Percentiles rank a stretch among this genome's conserved stretches.
phyloP scores from a whole-genome alignment of 2,329 filamentous ascomycete species.

The Claviceps sp. region DNA sequence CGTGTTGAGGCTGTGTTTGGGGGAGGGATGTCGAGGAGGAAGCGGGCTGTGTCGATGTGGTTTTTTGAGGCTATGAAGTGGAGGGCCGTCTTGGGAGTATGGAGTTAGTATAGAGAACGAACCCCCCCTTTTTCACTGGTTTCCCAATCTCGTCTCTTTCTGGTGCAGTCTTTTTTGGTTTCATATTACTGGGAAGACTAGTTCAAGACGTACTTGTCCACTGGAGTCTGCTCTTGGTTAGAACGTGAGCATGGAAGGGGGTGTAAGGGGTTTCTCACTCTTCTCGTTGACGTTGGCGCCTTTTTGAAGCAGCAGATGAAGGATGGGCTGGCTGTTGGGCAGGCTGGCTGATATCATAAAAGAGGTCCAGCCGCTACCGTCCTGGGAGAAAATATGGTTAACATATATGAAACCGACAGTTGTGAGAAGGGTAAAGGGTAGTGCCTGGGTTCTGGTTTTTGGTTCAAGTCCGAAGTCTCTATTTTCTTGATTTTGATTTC shows the following conservation, averaged over 20 bases:
- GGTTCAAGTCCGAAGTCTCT: too few relatives aligned
- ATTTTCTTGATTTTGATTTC: background rate
- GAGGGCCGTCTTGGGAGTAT: slow-evolving; percentile 53
- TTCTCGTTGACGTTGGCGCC: slow-evolving; percentile 62
- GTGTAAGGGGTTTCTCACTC: slow-evolving; percentile 31
- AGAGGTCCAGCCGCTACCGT: slow-evolving; percentile 69
- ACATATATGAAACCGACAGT: too few relatives aligned
- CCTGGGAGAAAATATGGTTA: slow-evolving; percentile 26
- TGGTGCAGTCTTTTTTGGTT: background rate
- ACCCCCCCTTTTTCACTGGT: too few relatives aligned
- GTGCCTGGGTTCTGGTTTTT: too few relatives aligned
- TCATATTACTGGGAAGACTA: background rate
- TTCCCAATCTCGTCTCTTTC: too few relatives aligned
- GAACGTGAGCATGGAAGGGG: background rate
- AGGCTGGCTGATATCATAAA: slow-evolving; percentile 72
- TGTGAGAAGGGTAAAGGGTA: too few relatives aligned
- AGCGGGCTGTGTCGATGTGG: slow-evolving; percentile 68
- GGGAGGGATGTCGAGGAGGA: slow-evolving; percentile 47
- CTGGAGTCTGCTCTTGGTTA: slow-evolving; percentile 24
- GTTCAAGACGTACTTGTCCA: slow-evolving; percentile 38
- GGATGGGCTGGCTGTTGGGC: slow-evolving; percentile 54
- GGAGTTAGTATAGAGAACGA: background rate
- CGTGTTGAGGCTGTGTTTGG: slow-evolving; percentile 60
- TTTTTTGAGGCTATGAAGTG: slow-evolving; percentile 88
- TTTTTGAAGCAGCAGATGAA: slow-evolving; percentile 53